Evolutionary conservation across 371 early-diverging fungal species (phyloP).

Genomic region (Nosema muscidifuracis): DNA sequence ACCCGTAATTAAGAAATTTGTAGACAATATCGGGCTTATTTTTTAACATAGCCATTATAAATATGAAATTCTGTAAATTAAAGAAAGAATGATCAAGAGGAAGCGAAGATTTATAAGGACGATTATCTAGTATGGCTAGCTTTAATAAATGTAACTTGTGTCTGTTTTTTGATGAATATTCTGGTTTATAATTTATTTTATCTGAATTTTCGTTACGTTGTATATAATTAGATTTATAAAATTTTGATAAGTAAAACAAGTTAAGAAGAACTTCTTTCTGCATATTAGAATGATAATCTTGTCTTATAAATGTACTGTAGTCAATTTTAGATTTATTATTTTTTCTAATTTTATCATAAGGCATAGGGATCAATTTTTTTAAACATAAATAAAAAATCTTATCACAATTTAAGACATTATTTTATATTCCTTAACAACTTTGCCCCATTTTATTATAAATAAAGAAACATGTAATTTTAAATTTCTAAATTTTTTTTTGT

Average conservation of each 20-base stretch:
- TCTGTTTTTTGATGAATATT: not conserved
- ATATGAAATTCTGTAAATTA: slow-evolving; percentile 46
- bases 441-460: no score
- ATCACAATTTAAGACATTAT: no score
- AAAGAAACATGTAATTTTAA: no score
- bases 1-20: slow-evolving; percentile 51
- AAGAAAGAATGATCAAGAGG: not conserved
- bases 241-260: slow-evolving; percentile 21
- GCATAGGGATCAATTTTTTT: slow-evolving; percentile 4
- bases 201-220: slow-evolving; percentile 7
- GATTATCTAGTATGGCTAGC: slow-evolving; percentile 34
- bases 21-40: slow-evolving; percentile 48
- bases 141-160: slow-evolving; percentile 26
- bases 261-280: slow-evolving; percentile 40
- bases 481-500: not conserved
- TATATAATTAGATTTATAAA: slow-evolving; percentile 27
- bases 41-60: slow-evolving; percentile 56
- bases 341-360: not conserved
- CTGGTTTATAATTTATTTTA: not conserved
- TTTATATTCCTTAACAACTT: no score
- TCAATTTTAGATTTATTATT: slow-evolving; percentile 30
- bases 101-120: slow-evolving; percentile 19
- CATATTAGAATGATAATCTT: slow-evolving; percentile 29
- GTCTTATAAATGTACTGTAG: slow-evolving; percentile 43
- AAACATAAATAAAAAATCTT: no score